A percentile compares a stretch with the other conserved stretches of the same genome.
These are phyloP conservation scores for Fusarium xylarioides DNA, from an alignment of 2,329 filamentous ascomycete species.

Conservation along the genomic window DNA sequence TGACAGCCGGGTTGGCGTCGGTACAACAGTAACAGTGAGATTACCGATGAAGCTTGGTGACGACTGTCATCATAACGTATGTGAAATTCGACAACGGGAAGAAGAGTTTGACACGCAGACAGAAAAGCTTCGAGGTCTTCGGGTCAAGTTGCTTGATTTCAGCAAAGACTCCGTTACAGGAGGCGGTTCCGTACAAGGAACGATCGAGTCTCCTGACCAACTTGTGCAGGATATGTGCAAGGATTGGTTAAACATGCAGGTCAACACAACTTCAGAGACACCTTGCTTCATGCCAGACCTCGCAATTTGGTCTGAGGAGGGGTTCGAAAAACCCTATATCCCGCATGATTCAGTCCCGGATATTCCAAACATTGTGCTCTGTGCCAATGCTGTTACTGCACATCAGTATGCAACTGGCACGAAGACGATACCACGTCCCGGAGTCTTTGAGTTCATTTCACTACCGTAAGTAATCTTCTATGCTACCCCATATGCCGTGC, in stretches of 20 bases:
- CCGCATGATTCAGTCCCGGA: background rate
- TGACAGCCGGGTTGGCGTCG: conserved; percentile 52
- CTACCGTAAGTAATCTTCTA: conserved; percentile 46
- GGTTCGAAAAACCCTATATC: background rate
- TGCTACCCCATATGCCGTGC: rapidly evolving
- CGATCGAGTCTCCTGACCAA: background rate
- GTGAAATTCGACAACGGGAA: conserved; percentile 19
- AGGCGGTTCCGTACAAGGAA: background rate
- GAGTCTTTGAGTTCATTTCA: conserved; percentile 50
- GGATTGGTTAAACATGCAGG: conserved; percentile 31
- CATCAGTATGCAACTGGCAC: conserved; percentile 39
- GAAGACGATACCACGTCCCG: conserved; percentile 23
- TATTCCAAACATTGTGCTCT: conserved; percentile 46
- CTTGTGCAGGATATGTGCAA: conserved; percentile 17
- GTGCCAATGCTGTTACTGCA: conserved; percentile 45
- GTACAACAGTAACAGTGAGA: conserved; percentile 49
- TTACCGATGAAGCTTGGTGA: conserved; percentile 41
- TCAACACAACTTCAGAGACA: conserved; percentile 10
- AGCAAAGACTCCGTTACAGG: background rate
- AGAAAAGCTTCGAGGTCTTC: conserved; percentile 44
- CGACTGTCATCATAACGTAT: background rate
- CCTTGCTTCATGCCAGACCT: conserved; percentile 39
- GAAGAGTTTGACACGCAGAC: conserved; percentile 44
- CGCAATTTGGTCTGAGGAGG: conserved; percentile 37
- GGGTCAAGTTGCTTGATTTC: conserved; percentile 31